A percentile compares a stretch with the other conserved stretches of the same genome.
These are phyloP conservation scores for Ascocoryne sarcoides DNA, from an alignment of 2,329 filamentous ascomycete genomes.

Conservation along the genomic window DNA sequence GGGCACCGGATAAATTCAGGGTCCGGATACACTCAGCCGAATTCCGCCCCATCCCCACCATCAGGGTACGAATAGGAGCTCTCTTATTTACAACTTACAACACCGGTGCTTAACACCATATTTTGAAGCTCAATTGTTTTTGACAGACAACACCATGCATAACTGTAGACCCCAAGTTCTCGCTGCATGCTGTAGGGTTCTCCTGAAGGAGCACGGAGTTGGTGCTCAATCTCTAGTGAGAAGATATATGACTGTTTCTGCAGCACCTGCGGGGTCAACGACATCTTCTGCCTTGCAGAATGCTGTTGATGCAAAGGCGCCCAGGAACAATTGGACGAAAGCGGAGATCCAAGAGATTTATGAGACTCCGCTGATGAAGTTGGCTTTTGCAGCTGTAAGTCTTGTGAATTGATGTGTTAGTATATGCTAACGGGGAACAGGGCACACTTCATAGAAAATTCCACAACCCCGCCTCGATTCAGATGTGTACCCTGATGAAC, in stretches of 20 bases:
- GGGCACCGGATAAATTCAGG: too few species aligned
- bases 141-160: too few species aligned
- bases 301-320: slow-evolving; percentile 50
- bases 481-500: slow-evolving; percentile 93
- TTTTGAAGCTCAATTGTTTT: too few species aligned
- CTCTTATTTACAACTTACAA: too few species aligned
- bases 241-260: slow-evolving; percentile 18
- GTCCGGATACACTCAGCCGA: too few species aligned
- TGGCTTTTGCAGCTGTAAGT: slow-evolving; percentile 65
- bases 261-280: slow-evolving; percentile 8
- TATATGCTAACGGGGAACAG: slow-evolving; percentile 35
- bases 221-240: slow-evolving; percentile 7
- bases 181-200: slow-evolving; percentile 8
- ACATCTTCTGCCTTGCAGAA: slow-evolving; percentile 17
- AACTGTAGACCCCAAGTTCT: slow-evolving; percentile 11
- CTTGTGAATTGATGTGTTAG: not conserved
- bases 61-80: too few species aligned
- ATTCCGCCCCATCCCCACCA: too few species aligned
- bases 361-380: slow-evolving; percentile 70
- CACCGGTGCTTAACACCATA: too few species aligned
- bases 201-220: slow-evolving; percentile 9
- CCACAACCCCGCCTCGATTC: slow-evolving; percentile 74
- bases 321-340: slow-evolving; percentile 69
- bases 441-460: slow-evolving; percentile 73
- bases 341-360: slow-evolving; percentile 78